These are phyloP conservation scores for Sapria himalayana DNA, from an alignment of 345 rosid genomes.

Conservation along the genomic window DNA sequence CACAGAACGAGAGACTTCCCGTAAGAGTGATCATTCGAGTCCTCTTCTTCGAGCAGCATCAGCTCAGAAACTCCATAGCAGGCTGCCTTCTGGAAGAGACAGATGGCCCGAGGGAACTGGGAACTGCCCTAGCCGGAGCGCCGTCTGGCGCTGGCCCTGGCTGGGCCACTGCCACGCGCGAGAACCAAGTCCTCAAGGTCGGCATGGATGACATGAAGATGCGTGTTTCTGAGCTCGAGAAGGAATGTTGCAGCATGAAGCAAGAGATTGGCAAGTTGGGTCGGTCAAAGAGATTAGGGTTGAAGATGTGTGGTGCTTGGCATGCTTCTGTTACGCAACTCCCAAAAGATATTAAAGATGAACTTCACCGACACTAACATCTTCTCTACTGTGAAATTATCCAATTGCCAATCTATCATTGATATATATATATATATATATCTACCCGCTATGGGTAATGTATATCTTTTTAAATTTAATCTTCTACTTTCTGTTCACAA, in stretches of 20 bases:
- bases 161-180: conserved; percentile 83
- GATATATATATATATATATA: too few relatives aligned
- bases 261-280: conserved; percentile 83
- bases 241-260: conserved; percentile 61
- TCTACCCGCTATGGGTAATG: too few relatives aligned
- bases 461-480: too few relatives aligned
- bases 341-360: too few relatives aligned
- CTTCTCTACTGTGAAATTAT: too few relatives aligned
- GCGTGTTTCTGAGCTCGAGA: conserved; percentile 83
- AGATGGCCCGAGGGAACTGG: conserved; percentile 67
- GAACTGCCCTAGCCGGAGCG: conserved; percentile 58
- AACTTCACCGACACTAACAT: too few relatives aligned
- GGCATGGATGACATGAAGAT: conserved; percentile 94
- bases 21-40: conserved; percentile 76
- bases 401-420: too few relatives aligned
- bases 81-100: conserved; percentile 89
- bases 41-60: conserved; percentile 98
- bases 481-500: too few relatives aligned
- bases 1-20: conserved; percentile 88
- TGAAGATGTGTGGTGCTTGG: too few relatives aligned
- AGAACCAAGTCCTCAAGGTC: conserved; percentile 86
- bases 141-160: conserved; percentile 70
- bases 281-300: conserved; percentile 20
- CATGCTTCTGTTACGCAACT: too few relatives aligned
- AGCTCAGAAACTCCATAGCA: conserved; percentile 87